Conservation (phyloP, 805 yeast genomes). For the Candida yuanshanica region DNA sequence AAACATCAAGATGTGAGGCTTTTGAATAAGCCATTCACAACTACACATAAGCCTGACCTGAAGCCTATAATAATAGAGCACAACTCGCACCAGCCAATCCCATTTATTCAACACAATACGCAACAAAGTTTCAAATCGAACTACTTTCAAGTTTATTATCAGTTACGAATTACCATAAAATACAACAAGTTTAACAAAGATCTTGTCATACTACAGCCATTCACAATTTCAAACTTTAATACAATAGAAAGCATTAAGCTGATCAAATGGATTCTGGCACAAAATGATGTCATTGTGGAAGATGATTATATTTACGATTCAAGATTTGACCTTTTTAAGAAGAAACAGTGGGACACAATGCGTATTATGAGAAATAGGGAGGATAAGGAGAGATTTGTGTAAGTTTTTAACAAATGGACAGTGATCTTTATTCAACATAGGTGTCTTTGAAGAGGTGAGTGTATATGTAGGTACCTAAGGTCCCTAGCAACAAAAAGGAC, state of each 20-base stretch:
- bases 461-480: too few relatives aligned
- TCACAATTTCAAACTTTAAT: slow-evolving; percentile 51
- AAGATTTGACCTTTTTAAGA: slow-evolving; percentile 25
- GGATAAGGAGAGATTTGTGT: slow-evolving; percentile 20
- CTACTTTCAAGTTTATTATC: slow-evolving; percentile 47
- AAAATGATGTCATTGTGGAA: slow-evolving; percentile 37
- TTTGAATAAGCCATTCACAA: slow-evolving; percentile 17
- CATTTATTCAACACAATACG: slow-evolving; percentile 41
- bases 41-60: slow-evolving; percentile 19
- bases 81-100: slow-evolving; percentile 18
- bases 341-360: slow-evolving; percentile 27
- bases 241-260: slow-evolving; percentile 41
- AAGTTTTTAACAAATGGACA: neutral
- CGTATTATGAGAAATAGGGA: slow-evolving; percentile 15
- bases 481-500: too few relatives aligned
- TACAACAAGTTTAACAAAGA: slow-evolving; percentile 44
- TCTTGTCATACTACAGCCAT: slow-evolving; percentile 43
- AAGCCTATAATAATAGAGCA: slow-evolving; percentile 25
- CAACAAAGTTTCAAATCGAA: slow-evolving; percentile 40
- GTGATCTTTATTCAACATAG: too few relatives aligned
- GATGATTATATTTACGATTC: slow-evolving; percentile 30
- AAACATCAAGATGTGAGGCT: slow-evolving; percentile 28
- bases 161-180: slow-evolving; percentile 35
- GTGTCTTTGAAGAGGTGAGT: too few relatives aligned
- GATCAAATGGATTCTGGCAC: slow-evolving; percentile 47